These are phyloP conservation scores for Candida hungchunana DNA, from an alignment of 805 yeast genomes.

Conservation along the genomic window DNA sequence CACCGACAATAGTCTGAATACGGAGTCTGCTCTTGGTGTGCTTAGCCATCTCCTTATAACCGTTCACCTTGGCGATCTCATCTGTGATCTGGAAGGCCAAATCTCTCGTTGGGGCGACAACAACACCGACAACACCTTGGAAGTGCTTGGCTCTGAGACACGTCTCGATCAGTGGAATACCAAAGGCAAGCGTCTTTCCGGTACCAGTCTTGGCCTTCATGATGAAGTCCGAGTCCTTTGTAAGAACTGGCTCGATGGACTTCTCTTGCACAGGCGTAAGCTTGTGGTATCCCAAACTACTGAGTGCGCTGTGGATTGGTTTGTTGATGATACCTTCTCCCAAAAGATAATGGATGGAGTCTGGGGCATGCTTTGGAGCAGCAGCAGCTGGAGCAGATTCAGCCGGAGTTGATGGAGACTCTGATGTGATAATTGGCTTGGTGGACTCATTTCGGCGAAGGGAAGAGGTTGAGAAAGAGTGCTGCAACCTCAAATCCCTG, in stretches of 20 bases:
- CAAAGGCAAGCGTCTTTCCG: conserved; percentile 88
- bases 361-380: conserved; percentile 5
- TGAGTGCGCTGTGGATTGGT: conserved; percentile 32
- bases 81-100: conserved; percentile 76
- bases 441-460: neutral
- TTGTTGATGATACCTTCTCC: conserved; percentile 28
- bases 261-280: conserved; percentile 69
- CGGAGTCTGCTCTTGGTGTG: conserved; percentile 28
- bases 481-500: conserved; percentile 4
- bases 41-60: conserved; percentile 20
- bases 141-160: conserved; percentile 32
- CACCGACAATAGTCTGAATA: conserved; percentile 64
- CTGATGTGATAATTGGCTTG: neutral
- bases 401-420: conserved; percentile 1
- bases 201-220: conserved; percentile 95
- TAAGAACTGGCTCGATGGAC: conserved; percentile 54
- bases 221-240: conserved; percentile 58
- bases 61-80: conserved; percentile 51
- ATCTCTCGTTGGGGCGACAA: conserved; percentile 89
- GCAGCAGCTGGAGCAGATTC: conserved; percentile 1
- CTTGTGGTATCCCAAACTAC: conserved; percentile 41
- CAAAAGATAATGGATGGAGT: conserved; percentile 22
- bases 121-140: conserved; percentile 51
- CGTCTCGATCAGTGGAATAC: conserved; percentile 72
- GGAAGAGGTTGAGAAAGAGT: conserved; percentile 5